Percentiles rank a stretch among this genome's conserved stretches.
Evolutionary conservation across 306 rosid genomes (phyloP).

Genomic region (Luffa acutangula): DNA sequence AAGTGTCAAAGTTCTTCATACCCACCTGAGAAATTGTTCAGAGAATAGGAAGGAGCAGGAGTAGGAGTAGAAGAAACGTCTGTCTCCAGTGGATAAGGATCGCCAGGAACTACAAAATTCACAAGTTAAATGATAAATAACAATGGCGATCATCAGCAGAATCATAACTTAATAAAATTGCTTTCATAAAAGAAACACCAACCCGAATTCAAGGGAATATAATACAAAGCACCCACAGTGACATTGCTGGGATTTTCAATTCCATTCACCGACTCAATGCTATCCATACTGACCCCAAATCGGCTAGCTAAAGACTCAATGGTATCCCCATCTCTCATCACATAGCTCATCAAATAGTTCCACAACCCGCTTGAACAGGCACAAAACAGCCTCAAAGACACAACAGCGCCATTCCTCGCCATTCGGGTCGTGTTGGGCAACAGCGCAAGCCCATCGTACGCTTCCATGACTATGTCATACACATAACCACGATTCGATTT

Average conservation of each 20-base stretch:
- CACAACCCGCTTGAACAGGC: constrained; percentile 84
- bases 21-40: constrained; percentile 43
- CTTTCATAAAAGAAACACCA: constrained; percentile 12
- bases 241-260: constrained; percentile 71
- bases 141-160: background rate
- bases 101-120: constrained; percentile 72
- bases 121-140: background rate
- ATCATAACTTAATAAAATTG: background rate
- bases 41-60: constrained; percentile 51
- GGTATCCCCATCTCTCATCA: constrained; percentile 77
- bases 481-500: constrained; percentile 56
- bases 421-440: constrained; percentile 49
- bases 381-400: constrained; percentile 73
- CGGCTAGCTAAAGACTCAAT: constrained; percentile 74
- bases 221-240: constrained; percentile 73
- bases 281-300: constrained; percentile 95
- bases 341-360: constrained; percentile 91
- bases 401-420: constrained; percentile 61
- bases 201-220: constrained; percentile 90
- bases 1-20: background rate
- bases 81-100: constrained; percentile 56
- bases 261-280: constrained; percentile 72
- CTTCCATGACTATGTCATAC: constrained; percentile 49
- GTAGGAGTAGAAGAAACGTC: constrained; percentile 43
- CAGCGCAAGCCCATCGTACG: constrained; percentile 66